Base-by-base conservation (phyloP, 345 rosid genomes). In the Camelina neglecta region DNA sequence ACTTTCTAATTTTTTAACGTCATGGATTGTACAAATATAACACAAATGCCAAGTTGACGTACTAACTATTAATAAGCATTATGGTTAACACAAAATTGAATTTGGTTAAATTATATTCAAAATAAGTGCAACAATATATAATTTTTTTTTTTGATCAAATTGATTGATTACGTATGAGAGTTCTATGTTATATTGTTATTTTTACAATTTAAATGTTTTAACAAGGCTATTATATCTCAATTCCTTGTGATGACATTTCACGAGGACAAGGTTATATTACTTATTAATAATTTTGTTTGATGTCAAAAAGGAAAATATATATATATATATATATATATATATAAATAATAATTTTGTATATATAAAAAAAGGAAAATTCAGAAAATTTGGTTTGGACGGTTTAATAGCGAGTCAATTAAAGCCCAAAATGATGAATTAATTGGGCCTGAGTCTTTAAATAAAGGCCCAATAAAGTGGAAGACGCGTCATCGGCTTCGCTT, bases 401-500 rank as follows among this genome's bases (percentile, higher is more conserved):
- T 56, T 29, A 56, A 29, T 29, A 29, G 8, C 58, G 20, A 13
- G 59, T 56, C 7, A 7, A 15, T 23, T 11, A 1, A 73, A 44
- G 77, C 72, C 77, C 65, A 74, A 33, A 63, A 0, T 0, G n/a
- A 20, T 42, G 7, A 20, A 54, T 6, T 33, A 61, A 21, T 7
- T 63, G 51, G 63, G 56, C 29, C 56, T 18, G 20, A 0, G 24
- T 5, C 11, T 4, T 16, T 16, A 23, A 59, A 65, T 24, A 16
- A 59, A 65, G 26, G 67, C 57, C 81, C 69, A 60, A 51, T 65
- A 58, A 59, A 1, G 16, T 66, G 45, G 21, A 64, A 15, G 72
- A 50, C 56, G 63, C 67, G 73, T 65, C 81, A 33, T 78, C 68
- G 51, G 66, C 69, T 42, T 58, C 41, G 42, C 39, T 24, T 57